Evolutionary conservation across 73 alveolate genomes (phyloP).

Genomic region (Blepharisma japonicum): DNA sequence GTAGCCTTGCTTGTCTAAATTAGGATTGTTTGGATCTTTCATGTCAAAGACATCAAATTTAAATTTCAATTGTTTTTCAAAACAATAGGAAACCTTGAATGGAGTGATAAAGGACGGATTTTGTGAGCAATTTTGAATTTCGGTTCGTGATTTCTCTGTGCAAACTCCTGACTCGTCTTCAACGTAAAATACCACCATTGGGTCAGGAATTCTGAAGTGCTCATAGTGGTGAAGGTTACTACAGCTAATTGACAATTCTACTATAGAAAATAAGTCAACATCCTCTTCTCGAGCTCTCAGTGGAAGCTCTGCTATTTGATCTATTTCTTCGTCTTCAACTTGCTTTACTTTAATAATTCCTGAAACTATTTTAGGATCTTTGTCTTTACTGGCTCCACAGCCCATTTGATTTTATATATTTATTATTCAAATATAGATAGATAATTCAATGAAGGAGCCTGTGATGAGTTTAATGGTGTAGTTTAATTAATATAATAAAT

Average conservation of each 20-base stretch:
- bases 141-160: conserved; percentile 1
- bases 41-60: neutral
- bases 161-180: neutral
- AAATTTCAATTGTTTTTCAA: conserved; percentile 14
- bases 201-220: neutral
- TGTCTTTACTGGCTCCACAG: too few species aligned
- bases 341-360: too few species aligned
- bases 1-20: neutral
- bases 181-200: conserved; percentile 1
- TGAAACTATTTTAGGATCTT: too few species aligned
- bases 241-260: neutral
- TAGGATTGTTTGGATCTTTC: neutral
- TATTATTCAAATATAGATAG: too few species aligned
- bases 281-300: neutral
- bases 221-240: neutral
- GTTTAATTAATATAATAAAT: too few species aligned
- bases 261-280: neutral
- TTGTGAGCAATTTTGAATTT: conserved; percentile 4
- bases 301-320: neutral
- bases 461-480: too few species aligned
- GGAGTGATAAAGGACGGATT: neutral
- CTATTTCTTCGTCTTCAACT: neutral
- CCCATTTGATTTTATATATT: too few species aligned
- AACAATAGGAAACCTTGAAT: neutral
- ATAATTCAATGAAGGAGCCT: too few species aligned